These are phyloP conservation scores for Cercophora scortea DNA, from an alignment of 495 filamentous ascomycete genomes.

Conservation along the genomic window DNA sequence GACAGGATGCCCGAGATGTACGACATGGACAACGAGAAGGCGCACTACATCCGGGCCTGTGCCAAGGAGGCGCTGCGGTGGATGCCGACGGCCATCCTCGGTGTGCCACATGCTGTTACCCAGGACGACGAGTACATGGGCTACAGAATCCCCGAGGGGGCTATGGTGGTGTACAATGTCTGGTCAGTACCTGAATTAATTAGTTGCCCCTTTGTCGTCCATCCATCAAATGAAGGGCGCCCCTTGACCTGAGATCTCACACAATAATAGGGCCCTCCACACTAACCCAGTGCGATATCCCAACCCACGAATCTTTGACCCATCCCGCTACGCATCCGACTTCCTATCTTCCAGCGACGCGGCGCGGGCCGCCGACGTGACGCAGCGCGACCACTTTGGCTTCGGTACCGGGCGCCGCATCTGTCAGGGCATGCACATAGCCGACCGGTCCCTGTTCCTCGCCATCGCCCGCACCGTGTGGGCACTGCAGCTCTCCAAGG, in stretches of 20 bases:
- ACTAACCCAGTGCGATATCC: conserved; percentile 31
- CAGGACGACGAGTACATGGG: conserved; percentile 36
- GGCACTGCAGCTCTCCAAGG: conserved; percentile 33
- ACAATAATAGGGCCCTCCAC: conserved; percentile 19
- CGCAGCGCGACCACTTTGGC: conserved; percentile 24
- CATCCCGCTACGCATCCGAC: conserved; percentile 34
- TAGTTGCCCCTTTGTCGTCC: not conserved
- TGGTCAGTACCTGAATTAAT: conserved; percentile 4
- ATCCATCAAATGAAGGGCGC: not conserved
- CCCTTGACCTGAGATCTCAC: not conserved
- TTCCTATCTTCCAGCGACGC: conserved; percentile 15
- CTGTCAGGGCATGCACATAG: conserved; percentile 44
- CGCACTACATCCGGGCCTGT: conserved; percentile 37
- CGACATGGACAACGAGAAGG: conserved; percentile 24
- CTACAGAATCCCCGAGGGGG: conserved; percentile 22
- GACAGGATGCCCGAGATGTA: conserved; percentile 35
- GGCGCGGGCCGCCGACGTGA: conserved; percentile 31
- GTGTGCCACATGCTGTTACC: conserved; percentile 39
- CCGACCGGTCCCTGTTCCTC: conserved; percentile 41
- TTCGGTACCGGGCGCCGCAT: conserved; percentile 52
- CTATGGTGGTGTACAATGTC: conserved; percentile 21
- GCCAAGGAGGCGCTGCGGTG: conserved; percentile 47
- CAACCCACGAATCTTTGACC: conserved; percentile 40
- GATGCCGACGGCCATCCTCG: conserved; percentile 41
- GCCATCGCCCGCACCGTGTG: conserved; percentile 37